Conservation (phyloP, 1,284 basidiomycete genomes). For the Cutaneotrichosporon dermatis region DNA sequence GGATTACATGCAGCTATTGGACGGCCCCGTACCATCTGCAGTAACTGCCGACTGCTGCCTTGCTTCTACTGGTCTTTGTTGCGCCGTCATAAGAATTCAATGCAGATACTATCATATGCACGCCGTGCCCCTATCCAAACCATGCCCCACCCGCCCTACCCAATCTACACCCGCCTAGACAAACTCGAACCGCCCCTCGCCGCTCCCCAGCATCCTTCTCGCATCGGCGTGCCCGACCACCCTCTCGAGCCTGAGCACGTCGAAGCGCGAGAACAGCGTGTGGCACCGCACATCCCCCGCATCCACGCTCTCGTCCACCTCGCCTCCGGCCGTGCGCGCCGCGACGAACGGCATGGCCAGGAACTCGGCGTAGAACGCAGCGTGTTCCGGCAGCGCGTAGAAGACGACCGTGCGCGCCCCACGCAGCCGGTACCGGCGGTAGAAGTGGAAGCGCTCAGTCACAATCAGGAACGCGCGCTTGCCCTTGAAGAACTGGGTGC, state of each 20-base stretch:
- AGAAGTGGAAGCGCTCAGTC: conserved; percentile 97
- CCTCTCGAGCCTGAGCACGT: conserved; percentile 78
- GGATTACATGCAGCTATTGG: too few species aligned
- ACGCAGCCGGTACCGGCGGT: conserved; percentile 85
- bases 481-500: conserved; percentile 87
- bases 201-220: conserved; percentile 40
- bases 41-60: too few species aligned
- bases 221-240: conserved; percentile 57
- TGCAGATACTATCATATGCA: too few species aligned
- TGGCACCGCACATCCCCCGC: conserved; percentile 69
- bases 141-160: too few species aligned
- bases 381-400: conserved; percentile 84
- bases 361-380: conserved; percentile 85
- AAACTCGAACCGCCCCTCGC: conserved; percentile 1
- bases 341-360: conserved; percentile 76
- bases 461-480: conserved; percentile 82
- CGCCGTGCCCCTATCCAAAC: too few species aligned
- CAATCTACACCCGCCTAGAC: neutral
- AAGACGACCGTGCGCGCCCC: conserved; percentile 90
- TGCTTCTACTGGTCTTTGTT: too few species aligned
- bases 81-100: too few species aligned
- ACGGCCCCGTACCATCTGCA: too few species aligned
- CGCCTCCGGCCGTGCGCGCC: conserved; percentile 45
- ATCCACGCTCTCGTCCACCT: conserved; percentile 51
- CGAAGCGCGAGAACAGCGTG: conserved; percentile 80